Evolutionary conservation across 176 grass and related monocot species (phyloP).

Genomic region (Raddia guianensis): DNA sequence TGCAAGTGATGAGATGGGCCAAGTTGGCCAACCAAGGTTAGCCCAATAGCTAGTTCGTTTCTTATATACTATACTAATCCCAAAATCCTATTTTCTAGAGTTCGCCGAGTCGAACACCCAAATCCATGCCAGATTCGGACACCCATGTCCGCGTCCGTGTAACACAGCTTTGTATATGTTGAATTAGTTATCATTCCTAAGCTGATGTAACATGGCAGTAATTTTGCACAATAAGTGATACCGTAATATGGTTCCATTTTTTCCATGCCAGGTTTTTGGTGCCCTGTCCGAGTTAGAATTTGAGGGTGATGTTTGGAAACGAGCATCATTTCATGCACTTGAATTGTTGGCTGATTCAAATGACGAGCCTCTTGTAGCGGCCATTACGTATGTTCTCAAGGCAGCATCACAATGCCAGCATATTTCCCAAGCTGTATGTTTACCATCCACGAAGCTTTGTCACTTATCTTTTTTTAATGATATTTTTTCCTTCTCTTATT

Average conservation of each 20-base stretch:
- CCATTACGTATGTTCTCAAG: conserved; percentile 77
- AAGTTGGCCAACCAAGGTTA: too few species aligned
- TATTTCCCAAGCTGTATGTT: conserved; percentile 79
- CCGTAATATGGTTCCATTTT: conserved; percentile 20
- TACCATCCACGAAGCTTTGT: conserved; percentile 31
- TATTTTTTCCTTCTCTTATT: conserved; percentile 15
- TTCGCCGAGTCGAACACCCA: too few species aligned
- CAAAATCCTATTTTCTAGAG: too few species aligned
- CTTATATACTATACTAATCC: too few species aligned
- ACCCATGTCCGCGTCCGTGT: too few species aligned
- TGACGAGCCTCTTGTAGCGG: conserved; percentile 64
- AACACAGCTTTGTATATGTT: conserved; percentile 8
- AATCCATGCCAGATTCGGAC: too few species aligned
- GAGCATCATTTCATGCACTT: conserved; percentile 59
- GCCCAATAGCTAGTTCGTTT: too few species aligned
- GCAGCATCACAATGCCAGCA: conserved; percentile 74
- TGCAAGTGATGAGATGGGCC: too few species aligned
- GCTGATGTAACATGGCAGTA: conserved; percentile 22
- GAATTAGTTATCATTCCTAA: conserved; percentile 25
- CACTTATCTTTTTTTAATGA: conserved; percentile 28
- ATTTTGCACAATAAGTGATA: conserved; percentile 23
- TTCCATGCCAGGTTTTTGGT: conserved; percentile 66
- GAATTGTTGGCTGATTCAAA: conserved; percentile 74
- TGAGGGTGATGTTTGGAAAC: conserved; percentile 65
- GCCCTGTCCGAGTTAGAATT: conserved; percentile 76